These are phyloP conservation scores for Coelastrella sp. DNA, from an alignment of 139 green algal genomes.

Conservation along the genomic window DNA sequence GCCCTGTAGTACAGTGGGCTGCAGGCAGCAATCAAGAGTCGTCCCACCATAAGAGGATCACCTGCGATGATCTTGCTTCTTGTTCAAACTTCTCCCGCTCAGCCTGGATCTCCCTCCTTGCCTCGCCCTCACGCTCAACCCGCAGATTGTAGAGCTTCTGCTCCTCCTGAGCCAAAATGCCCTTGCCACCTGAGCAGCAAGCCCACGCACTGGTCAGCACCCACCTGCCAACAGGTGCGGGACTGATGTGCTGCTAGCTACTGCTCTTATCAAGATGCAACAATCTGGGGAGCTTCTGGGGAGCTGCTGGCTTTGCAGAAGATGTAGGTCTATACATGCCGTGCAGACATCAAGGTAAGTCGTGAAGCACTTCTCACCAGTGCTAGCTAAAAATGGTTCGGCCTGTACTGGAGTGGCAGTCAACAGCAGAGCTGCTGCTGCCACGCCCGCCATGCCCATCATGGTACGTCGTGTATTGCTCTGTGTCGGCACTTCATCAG, in stretches of 20 bases:
- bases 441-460: slow-evolving; percentile 29
- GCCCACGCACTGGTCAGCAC: neutral
- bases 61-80: slow-evolving; percentile 58
- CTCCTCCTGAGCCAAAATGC: slow-evolving; percentile 83
- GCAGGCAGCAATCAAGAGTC: too few species aligned
- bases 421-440: slow-evolving; percentile 34
- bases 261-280: neutral
- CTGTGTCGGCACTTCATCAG: neutral
- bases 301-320: neutral
- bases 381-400: slow-evolving; percentile 51
- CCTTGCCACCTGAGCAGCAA: slow-evolving; percentile 47
- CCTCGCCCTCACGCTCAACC: slow-evolving; percentile 74
- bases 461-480: neutral
- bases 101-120: slow-evolving; percentile 51
- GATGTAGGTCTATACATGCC: neutral
- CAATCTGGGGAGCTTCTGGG: neutral
- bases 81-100: slow-evolving; percentile 64
- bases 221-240: neutral
- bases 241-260: neutral
- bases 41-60: neutral
- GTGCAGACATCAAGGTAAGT: neutral
- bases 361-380: slow-evolving; percentile 39
- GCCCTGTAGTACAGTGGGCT: too few species aligned
- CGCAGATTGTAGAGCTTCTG: slow-evolving; percentile 71
- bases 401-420: neutral